These are phyloP conservation scores for Cinnamomum micranthum DNA, from an alignment of 164 flowering plant species.

Conservation along the genomic window DNA sequence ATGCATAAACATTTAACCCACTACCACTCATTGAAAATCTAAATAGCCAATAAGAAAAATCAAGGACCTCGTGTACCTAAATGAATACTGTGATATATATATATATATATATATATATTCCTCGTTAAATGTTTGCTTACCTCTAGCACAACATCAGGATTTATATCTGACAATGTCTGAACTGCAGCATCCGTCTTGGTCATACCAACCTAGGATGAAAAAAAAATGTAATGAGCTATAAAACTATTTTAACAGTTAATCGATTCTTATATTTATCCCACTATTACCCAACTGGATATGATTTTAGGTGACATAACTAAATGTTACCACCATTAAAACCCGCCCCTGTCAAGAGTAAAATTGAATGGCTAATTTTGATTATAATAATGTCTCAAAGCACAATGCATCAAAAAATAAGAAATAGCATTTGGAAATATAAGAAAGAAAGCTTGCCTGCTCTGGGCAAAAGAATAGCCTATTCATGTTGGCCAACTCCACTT, in stretches of 20 bases:
- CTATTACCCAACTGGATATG: neutral
- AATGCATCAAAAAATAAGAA: neutral
- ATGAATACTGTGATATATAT: neutral
- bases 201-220: constrained; percentile 68
- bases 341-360: neutral
- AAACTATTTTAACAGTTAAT: neutral
- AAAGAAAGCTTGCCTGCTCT: constrained; percentile 62
- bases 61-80: neutral
- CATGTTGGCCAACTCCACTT: constrained; percentile 99
- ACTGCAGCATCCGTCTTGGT: constrained; percentile 99
- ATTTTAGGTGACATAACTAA: neutral
- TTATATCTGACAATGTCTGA: constrained; percentile 89
- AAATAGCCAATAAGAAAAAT: neutral
- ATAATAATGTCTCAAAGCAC: constrained; percentile 1
- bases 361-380: too few species aligned
- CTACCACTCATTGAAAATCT: neutral
- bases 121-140: constrained; percentile 25
- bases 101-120: neutral
- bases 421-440: neutral
- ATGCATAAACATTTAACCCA: neutral
- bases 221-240: neutral
- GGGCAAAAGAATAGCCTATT: constrained; percentile 98
- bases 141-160: constrained; percentile 97
- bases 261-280: neutral
- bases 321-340: neutral